Evolutionary conservation across 169 alveolate species (phyloP).

Genomic region (Eimeria nieschulzi): DNA sequence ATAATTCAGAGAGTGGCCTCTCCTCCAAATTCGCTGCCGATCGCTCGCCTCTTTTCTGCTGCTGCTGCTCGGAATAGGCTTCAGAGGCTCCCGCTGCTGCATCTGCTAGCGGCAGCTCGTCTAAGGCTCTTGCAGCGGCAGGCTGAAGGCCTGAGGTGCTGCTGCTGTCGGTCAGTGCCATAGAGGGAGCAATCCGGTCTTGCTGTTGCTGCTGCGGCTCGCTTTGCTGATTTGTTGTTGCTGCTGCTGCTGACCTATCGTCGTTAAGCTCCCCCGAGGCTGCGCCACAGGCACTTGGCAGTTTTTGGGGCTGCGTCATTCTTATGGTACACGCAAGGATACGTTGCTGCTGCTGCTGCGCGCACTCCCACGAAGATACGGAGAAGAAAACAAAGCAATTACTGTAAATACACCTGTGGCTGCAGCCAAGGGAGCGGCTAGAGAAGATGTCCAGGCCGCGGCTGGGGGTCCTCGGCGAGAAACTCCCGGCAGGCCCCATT

Average conservation of each 20-base stretch:
- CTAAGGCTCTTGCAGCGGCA: neutral
- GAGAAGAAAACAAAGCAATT: neutral
- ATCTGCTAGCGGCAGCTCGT: too few relatives aligned
- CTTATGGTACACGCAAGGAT: neutral
- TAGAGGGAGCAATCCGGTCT: neutral
- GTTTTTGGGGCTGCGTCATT: slow-evolving; percentile 18
- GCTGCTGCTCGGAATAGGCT: too few relatives aligned
- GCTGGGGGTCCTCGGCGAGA: neutral
- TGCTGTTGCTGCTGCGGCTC: slow-evolving; percentile 1
- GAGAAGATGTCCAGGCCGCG: neutral
- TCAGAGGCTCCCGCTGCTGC: too few relatives aligned
- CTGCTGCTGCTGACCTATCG: neutral
- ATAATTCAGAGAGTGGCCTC: too few relatives aligned
- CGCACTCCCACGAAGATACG: neutral
- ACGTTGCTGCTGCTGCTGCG: slow-evolving; percentile 37
- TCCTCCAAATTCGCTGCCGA: too few relatives aligned
- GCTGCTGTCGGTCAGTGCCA: neutral
- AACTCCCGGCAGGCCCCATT: slow-evolving; percentile 30
- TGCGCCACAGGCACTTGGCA: neutral
- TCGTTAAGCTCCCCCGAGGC: neutral
- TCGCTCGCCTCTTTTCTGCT: too few relatives aligned
- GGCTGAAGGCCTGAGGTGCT: neutral
- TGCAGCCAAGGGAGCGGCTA: neutral
- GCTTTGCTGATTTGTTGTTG: neutral
- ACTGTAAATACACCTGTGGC: neutral